Evolutionary conservation across 257 asterid genomes (phyloP).

Genomic region (Solanum clarkiae): DNA sequence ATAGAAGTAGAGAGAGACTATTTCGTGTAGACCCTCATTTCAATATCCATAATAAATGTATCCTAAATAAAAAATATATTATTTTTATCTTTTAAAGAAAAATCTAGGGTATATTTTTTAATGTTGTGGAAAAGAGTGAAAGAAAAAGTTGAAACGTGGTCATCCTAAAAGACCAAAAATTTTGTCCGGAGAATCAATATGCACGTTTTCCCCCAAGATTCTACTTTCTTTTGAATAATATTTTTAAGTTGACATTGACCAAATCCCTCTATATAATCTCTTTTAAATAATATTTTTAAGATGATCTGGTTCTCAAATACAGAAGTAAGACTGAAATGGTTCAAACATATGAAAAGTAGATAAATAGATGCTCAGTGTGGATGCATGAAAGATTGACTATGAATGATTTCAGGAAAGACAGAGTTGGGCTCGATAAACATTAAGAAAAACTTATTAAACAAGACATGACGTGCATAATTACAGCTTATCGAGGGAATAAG

Average conservation of each 20-base stretch:
- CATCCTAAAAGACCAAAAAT: neutral
- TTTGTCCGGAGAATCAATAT: neutral
- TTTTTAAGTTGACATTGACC: neutral
- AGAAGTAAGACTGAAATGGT: neutral
- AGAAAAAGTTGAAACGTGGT: neutral
- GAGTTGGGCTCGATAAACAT: neutral
- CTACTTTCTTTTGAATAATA: neutral
- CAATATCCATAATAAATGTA: too few relatives aligned
- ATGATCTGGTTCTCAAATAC: too few relatives aligned
- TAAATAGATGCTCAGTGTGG: rapidly evolving
- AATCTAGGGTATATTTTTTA: neutral
- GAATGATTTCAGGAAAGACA: neutral
- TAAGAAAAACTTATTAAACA: neutral
- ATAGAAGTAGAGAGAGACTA: too few relatives aligned
- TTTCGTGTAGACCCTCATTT: too few relatives aligned
- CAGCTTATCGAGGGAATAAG: neutral
- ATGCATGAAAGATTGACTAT: neutral
- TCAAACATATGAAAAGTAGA: neutral
- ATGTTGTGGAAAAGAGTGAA: neutral
- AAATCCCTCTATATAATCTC: neutral
- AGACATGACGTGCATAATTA: neutral
- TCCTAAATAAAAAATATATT: too few relatives aligned
- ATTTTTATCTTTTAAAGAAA: too few relatives aligned
- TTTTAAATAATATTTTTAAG: neutral
- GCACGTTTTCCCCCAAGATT: neutral